These are phyloP conservation scores for Botryobasidium botryosum DNA, from an alignment of 768 basidiomycete species.

Conservation along the genomic window DNA sequence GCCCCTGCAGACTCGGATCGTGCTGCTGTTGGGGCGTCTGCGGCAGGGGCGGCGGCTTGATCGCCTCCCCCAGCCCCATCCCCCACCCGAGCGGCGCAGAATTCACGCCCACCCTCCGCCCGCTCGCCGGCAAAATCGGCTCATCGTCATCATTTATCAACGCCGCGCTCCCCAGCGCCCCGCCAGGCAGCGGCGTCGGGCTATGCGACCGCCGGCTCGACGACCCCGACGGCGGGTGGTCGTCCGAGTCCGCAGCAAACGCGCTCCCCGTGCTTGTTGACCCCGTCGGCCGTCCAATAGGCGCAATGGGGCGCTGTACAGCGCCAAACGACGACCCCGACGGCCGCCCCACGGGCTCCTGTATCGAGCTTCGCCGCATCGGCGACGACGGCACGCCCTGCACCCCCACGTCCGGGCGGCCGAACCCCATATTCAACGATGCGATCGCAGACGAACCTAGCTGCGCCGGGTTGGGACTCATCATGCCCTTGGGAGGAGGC, in stretches of 20 bases:
- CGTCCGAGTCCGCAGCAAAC: not conserved
- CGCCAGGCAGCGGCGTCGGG: not conserved
- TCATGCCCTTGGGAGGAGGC: not conserved
- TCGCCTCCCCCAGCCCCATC: no score
- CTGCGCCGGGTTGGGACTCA: not conserved
- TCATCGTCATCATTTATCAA: constrained; percentile 4
- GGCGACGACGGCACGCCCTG: not conserved
- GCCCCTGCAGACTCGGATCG: no score
- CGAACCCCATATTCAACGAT: constrained; percentile 3
- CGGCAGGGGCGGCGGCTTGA: no score
- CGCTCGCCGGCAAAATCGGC: not conserved
- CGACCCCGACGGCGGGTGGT: not conserved
- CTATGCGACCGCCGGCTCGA: not conserved
- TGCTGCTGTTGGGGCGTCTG: no score
- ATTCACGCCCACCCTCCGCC: not conserved
- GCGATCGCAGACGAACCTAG: not conserved
- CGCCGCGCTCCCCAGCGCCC: not conserved
- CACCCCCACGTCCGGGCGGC: not conserved
- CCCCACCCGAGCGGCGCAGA: not conserved
- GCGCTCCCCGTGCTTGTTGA: not conserved
- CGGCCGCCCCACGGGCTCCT: constrained; percentile 1
- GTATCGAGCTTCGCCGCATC: constrained; percentile 1
- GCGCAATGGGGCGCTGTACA: not conserved
- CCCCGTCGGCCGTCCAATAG: not conserved
- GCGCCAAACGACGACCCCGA: not conserved